These are phyloP conservation scores for Scytalidium lignicola DNA, from an alignment of 2,329 filamentous ascomycete species.

Conservation along the genomic window DNA sequence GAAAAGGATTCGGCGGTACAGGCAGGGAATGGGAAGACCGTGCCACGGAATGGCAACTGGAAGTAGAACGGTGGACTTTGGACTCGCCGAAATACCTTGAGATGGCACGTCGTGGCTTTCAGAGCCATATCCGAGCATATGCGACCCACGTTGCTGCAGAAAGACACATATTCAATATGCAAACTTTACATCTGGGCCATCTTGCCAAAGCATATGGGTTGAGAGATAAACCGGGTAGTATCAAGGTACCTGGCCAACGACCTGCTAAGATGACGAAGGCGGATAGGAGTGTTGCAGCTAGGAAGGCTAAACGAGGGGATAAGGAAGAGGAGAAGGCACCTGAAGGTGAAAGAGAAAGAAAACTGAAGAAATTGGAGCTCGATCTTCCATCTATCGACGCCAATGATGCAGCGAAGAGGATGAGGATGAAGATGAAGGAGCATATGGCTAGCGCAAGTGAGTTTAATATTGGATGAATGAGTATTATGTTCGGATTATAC, in stretches of 20 bases:
- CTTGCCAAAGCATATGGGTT: slow-evolving; percentile 89
- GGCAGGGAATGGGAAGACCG: slow-evolving; percentile 57
- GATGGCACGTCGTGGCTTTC: slow-evolving; percentile 77
- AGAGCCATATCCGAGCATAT: slow-evolving; percentile 90
- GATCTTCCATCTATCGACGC: slow-evolving; percentile 39
- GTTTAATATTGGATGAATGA: slow-evolving; percentile 63
- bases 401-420: slow-evolving; percentile 57
- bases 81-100: slow-evolving; percentile 67
- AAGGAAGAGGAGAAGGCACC: slow-evolving; percentile 27
- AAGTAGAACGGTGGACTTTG: slow-evolving; percentile 60
- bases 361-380: slow-evolving; percentile 31
- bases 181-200: slow-evolving; percentile 85
- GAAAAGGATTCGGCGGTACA: slow-evolving; percentile 54
- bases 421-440: slow-evolving; percentile 57
- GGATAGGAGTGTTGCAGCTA: slow-evolving; percentile 32
- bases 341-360: slow-evolving; percentile 27
- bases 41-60: slow-evolving; percentile 63
- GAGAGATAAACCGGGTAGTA: slow-evolving; percentile 80
- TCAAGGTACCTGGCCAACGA: slow-evolving; percentile 49
- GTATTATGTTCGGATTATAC: too few species aligned
- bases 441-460: slow-evolving; percentile 54
- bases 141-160: slow-evolving; percentile 88
- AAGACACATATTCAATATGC: slow-evolving; percentile 84
- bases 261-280: slow-evolving; percentile 36
- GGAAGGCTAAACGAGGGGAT: slow-evolving; percentile 31